Conservation (phyloP, 768 basidiomycete species). For the Chalciporus sphaerocephalus region DNA sequence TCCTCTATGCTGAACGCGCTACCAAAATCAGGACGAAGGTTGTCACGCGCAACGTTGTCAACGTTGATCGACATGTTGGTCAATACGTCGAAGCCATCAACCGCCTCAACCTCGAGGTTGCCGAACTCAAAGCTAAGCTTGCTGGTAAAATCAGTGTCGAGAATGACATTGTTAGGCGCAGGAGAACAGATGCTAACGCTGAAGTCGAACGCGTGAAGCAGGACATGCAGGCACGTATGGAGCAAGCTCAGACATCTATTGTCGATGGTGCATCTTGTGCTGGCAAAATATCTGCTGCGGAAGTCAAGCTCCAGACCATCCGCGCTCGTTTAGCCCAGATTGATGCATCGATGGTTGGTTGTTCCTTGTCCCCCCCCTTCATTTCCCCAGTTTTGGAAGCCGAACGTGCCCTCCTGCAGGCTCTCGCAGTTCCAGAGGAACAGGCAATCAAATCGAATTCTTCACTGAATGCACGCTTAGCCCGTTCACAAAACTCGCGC, state of each 20-base stretch:
- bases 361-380: constrained; percentile 36
- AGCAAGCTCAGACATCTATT: constrained; percentile 68
- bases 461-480: constrained; percentile 51
- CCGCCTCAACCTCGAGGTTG: constrained; percentile 77
- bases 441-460: constrained; percentile 57
- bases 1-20: constrained; percentile 95
- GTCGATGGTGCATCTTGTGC: constrained; percentile 71
- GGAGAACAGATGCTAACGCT: constrained; percentile 61
- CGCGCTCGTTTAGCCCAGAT: constrained; percentile 58
- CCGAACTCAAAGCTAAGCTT: constrained; percentile 81
- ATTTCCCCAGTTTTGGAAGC: constrained; percentile 59
- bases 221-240: constrained; percentile 67
- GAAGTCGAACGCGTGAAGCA: constrained; percentile 72
- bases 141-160: constrained; percentile 65
- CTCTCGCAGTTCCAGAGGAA: constrained; percentile 70
- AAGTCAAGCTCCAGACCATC: constrained; percentile 61
- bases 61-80: constrained; percentile 91
- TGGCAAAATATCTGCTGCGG: constrained; percentile 67
- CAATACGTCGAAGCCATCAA: constrained; percentile 95
- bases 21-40: constrained; percentile 99
- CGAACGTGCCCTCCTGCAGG: constrained; percentile 64
- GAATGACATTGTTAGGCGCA: constrained; percentile 59
- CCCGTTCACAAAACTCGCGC: constrained; percentile 67
- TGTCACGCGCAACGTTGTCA: constrained; percentile 90
- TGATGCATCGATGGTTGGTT: constrained; percentile 35